Evolutionary conservation across 2,329 filamentous ascomycete genomes (phyloP).

Genomic region (Alternaria sp.): DNA sequence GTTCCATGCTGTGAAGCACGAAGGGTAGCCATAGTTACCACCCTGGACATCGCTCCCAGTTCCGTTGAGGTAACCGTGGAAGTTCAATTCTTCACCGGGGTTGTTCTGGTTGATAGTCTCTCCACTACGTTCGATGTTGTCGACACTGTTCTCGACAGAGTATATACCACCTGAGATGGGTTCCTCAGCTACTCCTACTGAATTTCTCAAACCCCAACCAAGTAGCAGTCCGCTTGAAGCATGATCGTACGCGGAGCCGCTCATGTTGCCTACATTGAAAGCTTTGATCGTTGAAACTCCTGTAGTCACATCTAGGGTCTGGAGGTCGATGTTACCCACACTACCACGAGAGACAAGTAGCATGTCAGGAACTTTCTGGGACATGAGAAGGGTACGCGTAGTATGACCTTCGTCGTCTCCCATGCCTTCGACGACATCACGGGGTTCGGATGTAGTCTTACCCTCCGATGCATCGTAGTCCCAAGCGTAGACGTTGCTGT

Average conservation of each 20-base stretch:
- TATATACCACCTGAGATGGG: constrained; percentile 58
- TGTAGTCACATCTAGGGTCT: constrained; percentile 57
- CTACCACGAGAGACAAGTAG: constrained; percentile 72
- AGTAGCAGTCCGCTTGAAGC: constrained; percentile 58
- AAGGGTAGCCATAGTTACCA: constrained; percentile 73
- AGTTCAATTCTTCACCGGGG: constrained; percentile 77
- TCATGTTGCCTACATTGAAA: constrained; percentile 59
- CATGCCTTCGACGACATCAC: constrained; percentile 68
- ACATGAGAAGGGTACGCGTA: constrained; percentile 71
- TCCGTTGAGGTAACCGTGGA: constrained; percentile 67
- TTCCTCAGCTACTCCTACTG: constrained; percentile 73
- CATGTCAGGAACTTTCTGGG: constrained; percentile 59
- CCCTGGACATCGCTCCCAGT: constrained; percentile 52
- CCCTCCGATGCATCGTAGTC: constrained; percentile 64
- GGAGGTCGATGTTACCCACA: constrained; percentile 65
- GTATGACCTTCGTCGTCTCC: constrained; percentile 62
- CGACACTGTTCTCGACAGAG: constrained; percentile 73
- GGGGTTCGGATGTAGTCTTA: constrained; percentile 54
- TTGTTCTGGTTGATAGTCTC: constrained; percentile 71
- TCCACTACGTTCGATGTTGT: constrained; percentile 64
- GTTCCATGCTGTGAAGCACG: constrained; percentile 72
- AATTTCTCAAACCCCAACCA: constrained; percentile 76
- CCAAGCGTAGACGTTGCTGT: constrained; percentile 68
- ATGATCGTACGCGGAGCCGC: constrained; percentile 52
- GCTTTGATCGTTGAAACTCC: constrained; percentile 73